Conservation (phyloP, 306 rosid genomes). For the Corylus heterophylla region DNA sequence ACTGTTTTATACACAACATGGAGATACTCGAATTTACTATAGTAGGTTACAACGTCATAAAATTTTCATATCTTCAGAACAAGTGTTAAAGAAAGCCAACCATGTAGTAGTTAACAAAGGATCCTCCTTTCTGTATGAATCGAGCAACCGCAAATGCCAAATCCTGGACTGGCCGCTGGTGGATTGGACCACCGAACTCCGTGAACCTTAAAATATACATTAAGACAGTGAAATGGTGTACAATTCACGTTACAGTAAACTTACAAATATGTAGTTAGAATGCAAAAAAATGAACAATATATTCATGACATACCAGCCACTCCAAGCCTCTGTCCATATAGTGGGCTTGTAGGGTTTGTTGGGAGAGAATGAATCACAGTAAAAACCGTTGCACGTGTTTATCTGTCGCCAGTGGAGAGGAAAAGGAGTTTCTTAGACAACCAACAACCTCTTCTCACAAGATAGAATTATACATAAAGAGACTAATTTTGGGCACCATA, state of each 20-base stretch:
- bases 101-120: constrained; percentile 95
- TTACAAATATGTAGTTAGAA: constrained; percentile 8
- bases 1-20: constrained; percentile 40
- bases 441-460: not conserved
- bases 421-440: constrained; percentile 29
- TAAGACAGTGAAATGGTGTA: constrained; percentile 16
- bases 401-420: constrained; percentile 57
- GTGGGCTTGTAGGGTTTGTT: constrained; percentile 90
- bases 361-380: constrained; percentile 88
- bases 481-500: not conserved
- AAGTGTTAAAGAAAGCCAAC: constrained; percentile 43
- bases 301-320: constrained; percentile 76
- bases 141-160: constrained; percentile 88
- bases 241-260: not conserved
- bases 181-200: constrained; percentile 90
- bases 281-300: constrained; percentile 22
- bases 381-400: constrained; percentile 96
- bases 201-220: constrained; percentile 64
- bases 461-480: not conserved
- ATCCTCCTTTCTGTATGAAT: constrained; percentile 91
- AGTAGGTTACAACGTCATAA: constrained; percentile 13
- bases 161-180: constrained; percentile 91
- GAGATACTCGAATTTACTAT: constrained; percentile 24
- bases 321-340: constrained; percentile 99
- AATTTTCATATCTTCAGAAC: constrained; percentile 23